A percentile compares a stretch with the other conserved stretches of the same genome.
phyloP scores from a whole-genome alignment of 169 alveolate species.

The Plasmodium vivax region DNA sequence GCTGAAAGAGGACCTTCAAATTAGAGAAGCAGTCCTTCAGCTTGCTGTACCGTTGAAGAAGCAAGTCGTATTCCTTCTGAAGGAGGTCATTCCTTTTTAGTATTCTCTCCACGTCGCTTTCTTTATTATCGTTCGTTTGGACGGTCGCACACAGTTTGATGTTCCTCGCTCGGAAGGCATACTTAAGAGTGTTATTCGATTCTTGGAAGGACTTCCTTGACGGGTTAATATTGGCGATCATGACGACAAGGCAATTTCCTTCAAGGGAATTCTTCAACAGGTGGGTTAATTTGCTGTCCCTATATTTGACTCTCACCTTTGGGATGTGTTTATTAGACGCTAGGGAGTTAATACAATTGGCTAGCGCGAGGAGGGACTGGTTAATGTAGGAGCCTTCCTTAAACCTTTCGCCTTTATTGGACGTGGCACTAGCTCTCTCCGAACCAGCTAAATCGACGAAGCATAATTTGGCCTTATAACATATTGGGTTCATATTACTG shows the following conservation, averaged over 20 bases:
- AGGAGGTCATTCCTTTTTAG: slow-evolving; percentile 55
- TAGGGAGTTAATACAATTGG: slow-evolving; percentile 96
- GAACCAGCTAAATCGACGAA: slow-evolving; percentile 97
- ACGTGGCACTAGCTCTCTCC: slow-evolving; percentile 96
- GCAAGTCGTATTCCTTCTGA: slow-evolving; percentile 58
- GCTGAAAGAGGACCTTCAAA: slow-evolving; percentile 9
- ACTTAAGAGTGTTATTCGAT: slow-evolving; percentile 92
- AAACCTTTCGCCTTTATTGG: slow-evolving; percentile 92
- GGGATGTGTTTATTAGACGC: slow-evolving; percentile 83
- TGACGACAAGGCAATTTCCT: slow-evolving; percentile 94
- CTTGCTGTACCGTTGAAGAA: background rate
- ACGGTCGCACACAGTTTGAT: slow-evolving; percentile 84
- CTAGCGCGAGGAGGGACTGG: slow-evolving; percentile 95
- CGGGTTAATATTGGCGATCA: slow-evolving; percentile 95
- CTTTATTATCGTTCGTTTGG: slow-evolving; percentile 72
- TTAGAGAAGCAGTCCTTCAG: slow-evolving; percentile 7
- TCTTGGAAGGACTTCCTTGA: slow-evolving; percentile 88
- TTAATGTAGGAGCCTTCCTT: slow-evolving; percentile 97
- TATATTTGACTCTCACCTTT: slow-evolving; percentile 92
- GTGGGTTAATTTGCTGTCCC: slow-evolving; percentile 97
- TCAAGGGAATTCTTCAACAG: slow-evolving; percentile 94
- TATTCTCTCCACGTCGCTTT: slow-evolving; percentile 64
- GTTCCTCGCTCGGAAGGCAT: slow-evolving; percentile 95
- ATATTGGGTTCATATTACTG: slow-evolving; percentile 18
- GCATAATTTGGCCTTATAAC: slow-evolving; percentile 87